These are phyloP conservation scores for Parsonsia alboflavescens DNA, from an alignment of 257 asterid species.

Conservation along the genomic window DNA sequence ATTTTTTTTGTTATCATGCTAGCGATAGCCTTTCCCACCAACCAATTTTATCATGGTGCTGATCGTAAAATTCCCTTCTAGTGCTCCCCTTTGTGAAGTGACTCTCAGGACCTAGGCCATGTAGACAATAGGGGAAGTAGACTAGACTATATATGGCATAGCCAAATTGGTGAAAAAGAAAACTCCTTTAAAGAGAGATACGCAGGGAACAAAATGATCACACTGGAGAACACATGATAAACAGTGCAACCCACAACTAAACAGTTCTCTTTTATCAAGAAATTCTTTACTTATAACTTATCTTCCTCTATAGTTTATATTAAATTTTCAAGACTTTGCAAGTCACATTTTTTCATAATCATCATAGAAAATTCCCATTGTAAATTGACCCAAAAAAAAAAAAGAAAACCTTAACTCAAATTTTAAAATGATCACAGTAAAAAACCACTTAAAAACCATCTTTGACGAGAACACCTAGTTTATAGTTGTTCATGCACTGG, in stretches of 20 bases:
- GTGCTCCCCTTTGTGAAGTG: conserved; percentile 12
- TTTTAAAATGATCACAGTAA: too few relatives aligned
- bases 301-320: too few relatives aligned
- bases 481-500: background rate
- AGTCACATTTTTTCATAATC: too few relatives aligned
- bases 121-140: background rate
- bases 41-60: conserved; percentile 1
- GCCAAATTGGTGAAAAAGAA: background rate
- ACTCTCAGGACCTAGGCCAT: conserved; percentile 7
- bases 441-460: too few relatives aligned
- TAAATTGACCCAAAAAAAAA: too few relatives aligned
- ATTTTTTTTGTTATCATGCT: background rate
- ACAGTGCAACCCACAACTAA: conserved; percentile 8
- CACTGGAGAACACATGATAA: conserved; percentile 7
- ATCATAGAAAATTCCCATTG: too few relatives aligned
- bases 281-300: too few relatives aligned
- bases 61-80: too few relatives aligned
- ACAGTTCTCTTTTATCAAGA: background rate
- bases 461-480: background rate
- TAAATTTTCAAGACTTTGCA: too few relatives aligned
- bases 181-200: background rate
- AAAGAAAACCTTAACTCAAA: too few relatives aligned
- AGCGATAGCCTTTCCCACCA: conserved; percentile 5
- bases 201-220: background rate
- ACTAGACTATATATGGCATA: background rate